Base-by-base conservation (phyloP, 164 flowering plant genomes). In the Vitis rotundifolia region DNA sequence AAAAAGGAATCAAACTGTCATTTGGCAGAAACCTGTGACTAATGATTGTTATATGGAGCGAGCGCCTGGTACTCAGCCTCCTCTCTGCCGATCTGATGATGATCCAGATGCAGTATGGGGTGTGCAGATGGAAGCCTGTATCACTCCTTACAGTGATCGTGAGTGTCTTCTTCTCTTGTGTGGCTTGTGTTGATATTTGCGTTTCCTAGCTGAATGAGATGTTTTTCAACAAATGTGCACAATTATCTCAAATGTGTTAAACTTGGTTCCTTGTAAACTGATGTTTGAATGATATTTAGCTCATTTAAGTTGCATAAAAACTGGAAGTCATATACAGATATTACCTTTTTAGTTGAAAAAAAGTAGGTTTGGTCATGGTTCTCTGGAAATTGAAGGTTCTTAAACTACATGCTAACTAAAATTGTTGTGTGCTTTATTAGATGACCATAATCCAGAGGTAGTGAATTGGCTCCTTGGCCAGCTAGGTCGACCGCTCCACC, bases 401-500 rank as follows among this genome's bases (percentile, higher is more conserved):
- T 37, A 53, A 53, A 53, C 15, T 53, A 29, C 16, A 26, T 31
- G 14, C 64, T 69, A 19, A 61, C 59, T 6, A 26, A 18, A 3
- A 56, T 48, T 71, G 57, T 44, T 55, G 19, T 71, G 71, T 28
- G 31, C 63, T 59, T 61, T 29, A 37, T 70, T 74, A 83, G 86
- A 78, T 69, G 80, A 61, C 61, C 84, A 83, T 1, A 77, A 68
- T 74, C 58, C 8, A 68, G 64, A 64, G 86, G 86, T 11, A 83
- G 86, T 77, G 86, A 79, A 59, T 75, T 83, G 75, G 84, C 82
- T 57, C 82, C 84, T 18, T 83, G 86, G 86, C 86, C 86, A 9
- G 74, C 82, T 47, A 64, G 86, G 51, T 56, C 75, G 74, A 83
- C 80, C 22, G 9, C 77, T 56, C 77, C 84, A 64, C 82, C 86